Conservation (phyloP, 2,329 filamentous ascomycete species). For the Ophiostoma novo-ulmi region DNA sequence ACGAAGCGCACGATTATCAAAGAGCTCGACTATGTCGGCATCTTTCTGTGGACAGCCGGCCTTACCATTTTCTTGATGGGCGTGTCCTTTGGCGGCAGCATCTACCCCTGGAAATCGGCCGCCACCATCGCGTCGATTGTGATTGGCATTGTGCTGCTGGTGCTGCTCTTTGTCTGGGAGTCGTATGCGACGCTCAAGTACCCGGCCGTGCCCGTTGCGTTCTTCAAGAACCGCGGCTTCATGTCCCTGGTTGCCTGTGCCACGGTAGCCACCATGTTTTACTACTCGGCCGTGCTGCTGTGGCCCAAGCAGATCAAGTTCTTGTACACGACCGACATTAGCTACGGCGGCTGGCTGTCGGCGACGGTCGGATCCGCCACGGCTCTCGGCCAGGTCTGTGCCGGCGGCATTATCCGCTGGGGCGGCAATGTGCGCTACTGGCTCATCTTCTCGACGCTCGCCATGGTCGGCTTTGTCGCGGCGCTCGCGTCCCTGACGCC, state of each 20-base stretch:
- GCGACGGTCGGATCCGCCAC: slow-evolving; percentile 16
- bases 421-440: slow-evolving; percentile 21
- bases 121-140: slow-evolving; percentile 33
- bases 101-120: slow-evolving; percentile 34
- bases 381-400: slow-evolving; percentile 19
- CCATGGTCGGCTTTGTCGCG: slow-evolving; percentile 31
- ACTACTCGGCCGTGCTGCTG: slow-evolving; percentile 38
- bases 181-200: slow-evolving; percentile 31
- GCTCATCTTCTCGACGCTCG: slow-evolving; percentile 32
- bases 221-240: slow-evolving; percentile 33
- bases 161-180: background rate
- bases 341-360: slow-evolving; percentile 19
- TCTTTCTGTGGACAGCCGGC: background rate
- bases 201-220: slow-evolving; percentile 36
- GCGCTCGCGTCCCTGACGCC: slow-evolving; percentile 8
- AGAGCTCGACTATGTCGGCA: slow-evolving; percentile 37
- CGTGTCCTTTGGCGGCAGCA: slow-evolving; percentile 36
- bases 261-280: slow-evolving; percentile 36
- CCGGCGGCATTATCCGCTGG: slow-evolving; percentile 17
- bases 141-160: slow-evolving; percentile 26
- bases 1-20: slow-evolving; percentile 36
- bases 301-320: slow-evolving; percentile 37
- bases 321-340: slow-evolving; percentile 28
- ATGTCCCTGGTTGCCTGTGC: slow-evolving; percentile 35
- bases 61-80: slow-evolving; percentile 32